phyloP scores from a whole-genome alignment of 2,329 filamentous ascomycete species.

The Ophiosphaerella korrae region DNA sequence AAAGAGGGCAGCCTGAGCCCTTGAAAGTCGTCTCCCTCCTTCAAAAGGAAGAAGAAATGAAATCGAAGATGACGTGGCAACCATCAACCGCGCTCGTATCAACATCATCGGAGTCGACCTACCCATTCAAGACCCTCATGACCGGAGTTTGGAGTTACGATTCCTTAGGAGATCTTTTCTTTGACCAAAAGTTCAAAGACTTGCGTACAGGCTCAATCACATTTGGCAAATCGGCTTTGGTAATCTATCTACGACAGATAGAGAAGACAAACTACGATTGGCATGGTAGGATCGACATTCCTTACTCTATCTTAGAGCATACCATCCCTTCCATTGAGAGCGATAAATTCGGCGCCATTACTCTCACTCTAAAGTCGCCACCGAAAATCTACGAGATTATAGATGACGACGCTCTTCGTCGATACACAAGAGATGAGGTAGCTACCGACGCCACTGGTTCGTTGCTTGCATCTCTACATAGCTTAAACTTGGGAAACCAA shows the following conservation, averaged over 20 bases:
- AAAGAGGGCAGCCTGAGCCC: constrained; percentile 27
- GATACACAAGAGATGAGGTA: constrained; percentile 18
- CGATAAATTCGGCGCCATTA: constrained; percentile 28
- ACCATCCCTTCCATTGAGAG: constrained; percentile 35
- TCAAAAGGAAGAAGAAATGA: constrained; percentile 28
- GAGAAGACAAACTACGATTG: constrained; percentile 12
- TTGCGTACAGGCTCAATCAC: constrained; percentile 45
- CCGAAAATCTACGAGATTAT: constrained; percentile 47
- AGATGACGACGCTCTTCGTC: constrained; percentile 23
- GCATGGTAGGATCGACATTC: constrained; percentile 49
- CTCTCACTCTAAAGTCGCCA: constrained; percentile 45
- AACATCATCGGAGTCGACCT: constrained; percentile 20
- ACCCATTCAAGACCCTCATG: constrained; percentile 34
- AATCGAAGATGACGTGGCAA: constrained; percentile 12
- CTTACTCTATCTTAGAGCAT: constrained; percentile 50
- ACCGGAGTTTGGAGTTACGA: constrained; percentile 53
- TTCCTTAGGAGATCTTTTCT: constrained; percentile 37
- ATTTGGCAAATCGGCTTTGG: constrained; percentile 42
- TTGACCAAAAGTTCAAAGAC: constrained; percentile 51
- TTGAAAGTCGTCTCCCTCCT: constrained; percentile 29
- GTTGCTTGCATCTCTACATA: background rate
- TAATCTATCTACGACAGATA: constrained; percentile 22
- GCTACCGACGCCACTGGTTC: background rate
- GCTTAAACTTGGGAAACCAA: background rate
- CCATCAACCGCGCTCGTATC: constrained; percentile 5